A percentile compares a stretch with the other conserved stretches of the same genome.
These are phyloP conservation scores for Bryopsis sp. DNA, from an alignment of 139 green algal species.

Conservation along the genomic window DNA sequence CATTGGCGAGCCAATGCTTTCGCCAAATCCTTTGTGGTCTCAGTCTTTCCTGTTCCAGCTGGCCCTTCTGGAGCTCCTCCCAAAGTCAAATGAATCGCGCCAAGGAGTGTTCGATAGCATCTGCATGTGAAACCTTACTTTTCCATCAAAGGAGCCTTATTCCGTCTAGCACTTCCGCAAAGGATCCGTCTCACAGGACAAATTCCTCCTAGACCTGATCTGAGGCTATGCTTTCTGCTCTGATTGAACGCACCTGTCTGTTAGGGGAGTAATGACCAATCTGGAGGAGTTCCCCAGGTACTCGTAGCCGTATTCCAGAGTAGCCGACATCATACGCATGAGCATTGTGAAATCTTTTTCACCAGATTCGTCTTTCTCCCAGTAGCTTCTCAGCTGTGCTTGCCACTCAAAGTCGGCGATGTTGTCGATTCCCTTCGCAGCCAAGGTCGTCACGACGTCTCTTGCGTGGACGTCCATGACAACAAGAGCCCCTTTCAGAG, in stretches of 20 bases:
- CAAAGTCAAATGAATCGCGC: constrained; percentile 56
- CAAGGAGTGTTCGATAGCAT: constrained; percentile 45
- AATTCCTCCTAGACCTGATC: no score
- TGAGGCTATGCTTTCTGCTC: no score
- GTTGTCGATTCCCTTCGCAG: neutral
- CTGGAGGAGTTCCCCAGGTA: constrained; percentile 45
- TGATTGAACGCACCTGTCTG: constrained; percentile 32
- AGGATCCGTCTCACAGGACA: no score
- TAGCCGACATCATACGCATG: no score
- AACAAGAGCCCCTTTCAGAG: constrained; percentile 21
- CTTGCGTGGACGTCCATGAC: constrained; percentile 34
- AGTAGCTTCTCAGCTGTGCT: constrained; percentile 31
- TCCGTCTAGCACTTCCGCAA: no score
- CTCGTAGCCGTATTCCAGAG: constrained; percentile 51
- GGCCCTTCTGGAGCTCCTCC: constrained; percentile 47
- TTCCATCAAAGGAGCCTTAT: no score
- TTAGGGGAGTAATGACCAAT: constrained; percentile 53
- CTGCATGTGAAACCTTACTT: no score
- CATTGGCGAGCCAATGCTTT: constrained; percentile 55
- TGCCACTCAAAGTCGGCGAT: constrained; percentile 30
- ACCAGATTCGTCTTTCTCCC: no score
- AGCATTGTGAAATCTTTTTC: no score
- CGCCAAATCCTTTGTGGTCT: constrained; percentile 62
- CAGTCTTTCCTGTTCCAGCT: constrained; percentile 44
- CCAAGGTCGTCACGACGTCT: constrained; percentile 27